Evolutionary conservation across 2,329 filamentous ascomycete genomes (phyloP), one percentile per base, ranked within the genome.

Genomic region (Colletotrichum theobromicola): DNA sequence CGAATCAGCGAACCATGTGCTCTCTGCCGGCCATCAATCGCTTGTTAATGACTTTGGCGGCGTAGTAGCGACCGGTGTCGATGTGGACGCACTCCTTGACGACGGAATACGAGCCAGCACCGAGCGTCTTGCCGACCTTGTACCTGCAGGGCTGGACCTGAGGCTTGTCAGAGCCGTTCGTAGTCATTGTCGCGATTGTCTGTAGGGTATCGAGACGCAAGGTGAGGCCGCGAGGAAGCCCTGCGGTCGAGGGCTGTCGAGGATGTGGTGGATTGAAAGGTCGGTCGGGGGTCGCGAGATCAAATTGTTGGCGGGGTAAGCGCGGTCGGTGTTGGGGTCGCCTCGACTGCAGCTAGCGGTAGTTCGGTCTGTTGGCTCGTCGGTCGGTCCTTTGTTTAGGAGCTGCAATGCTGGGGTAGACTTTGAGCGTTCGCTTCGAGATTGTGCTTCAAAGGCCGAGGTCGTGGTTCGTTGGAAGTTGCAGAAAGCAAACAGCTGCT

Each of bases 61-160:
- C 97, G 92, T 98, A 99, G 86, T 98, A 98, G 78, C 96, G 93
- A 60, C 96, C 96, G 0, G 97, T 98, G 80, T 98, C 96, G 81
- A 98, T 98, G 84, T 99, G 97, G 32, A 98, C 96, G 83, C 97
- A 99, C 87, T 99, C 97, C 85, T 98, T 98, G 77, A 99, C 97
- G 64, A 98, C 97, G 46, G 96, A 98, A 86, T 99, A 99, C 72
- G 96, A 98, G 77, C 97, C 97, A 37, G 97, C 96, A 77, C 97
- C 97, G 70, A 99, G 88, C 28, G 97, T 98, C 90, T 99, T 99
- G 77, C 97, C 97, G 8, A 98, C 98, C 88, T 98, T 99, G 90
- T 99, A 99, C 79, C 96, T 92, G 84, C 96, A 99, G 80, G 97
- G 96, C 86, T 98, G 96, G 77, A 98, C 92, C 84, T 95, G 93